Conservation (phyloP, 208 protist genomes). For the Lotmaria passim region DNA sequence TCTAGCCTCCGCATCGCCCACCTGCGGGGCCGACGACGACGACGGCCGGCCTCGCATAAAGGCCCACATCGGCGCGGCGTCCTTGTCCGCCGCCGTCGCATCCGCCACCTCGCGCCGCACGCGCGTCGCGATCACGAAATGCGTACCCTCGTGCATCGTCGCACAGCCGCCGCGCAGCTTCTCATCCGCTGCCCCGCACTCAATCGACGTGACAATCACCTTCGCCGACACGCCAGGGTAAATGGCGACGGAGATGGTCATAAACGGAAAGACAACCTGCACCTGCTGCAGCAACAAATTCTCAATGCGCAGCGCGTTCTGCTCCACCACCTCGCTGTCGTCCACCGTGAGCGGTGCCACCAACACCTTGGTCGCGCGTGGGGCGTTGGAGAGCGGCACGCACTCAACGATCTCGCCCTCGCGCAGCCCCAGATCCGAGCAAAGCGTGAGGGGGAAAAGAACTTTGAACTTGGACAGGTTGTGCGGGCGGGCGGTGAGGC, state of each 20-base stretch:
- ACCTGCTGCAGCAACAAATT: constrained; percentile 80
- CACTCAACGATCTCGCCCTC: constrained; percentile 69
- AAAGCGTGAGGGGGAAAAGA: constrained; percentile 57
- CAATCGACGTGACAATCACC: constrained; percentile 68
- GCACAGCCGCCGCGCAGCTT: constrained; percentile 58
- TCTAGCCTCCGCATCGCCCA: constrained; percentile 1
- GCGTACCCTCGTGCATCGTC: constrained; percentile 82
- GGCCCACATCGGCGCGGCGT: constrained; percentile 45
- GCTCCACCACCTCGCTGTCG: constrained; percentile 93
- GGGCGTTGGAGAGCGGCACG: constrained; percentile 43
- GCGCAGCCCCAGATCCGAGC: constrained; percentile 52
- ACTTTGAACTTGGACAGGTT: constrained; percentile 57
- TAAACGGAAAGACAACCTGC: constrained; percentile 81
- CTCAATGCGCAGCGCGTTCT: constrained; percentile 88
- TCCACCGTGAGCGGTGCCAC: constrained; percentile 86
- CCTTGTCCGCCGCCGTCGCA: not conserved
- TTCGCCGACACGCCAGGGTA: constrained; percentile 72
- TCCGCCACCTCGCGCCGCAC: constrained; percentile 40
- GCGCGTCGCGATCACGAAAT: constrained; percentile 84
- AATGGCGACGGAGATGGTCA: constrained; percentile 72
- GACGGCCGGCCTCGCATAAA: constrained; percentile 51
- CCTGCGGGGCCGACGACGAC: not conserved
- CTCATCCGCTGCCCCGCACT: constrained; percentile 44
- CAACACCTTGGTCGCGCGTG: constrained; percentile 71
- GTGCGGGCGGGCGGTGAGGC: constrained; percentile 60